These are phyloP conservation scores for Mycena albidolilacea DNA, from an alignment of 768 basidiomycete species.

Conservation along the genomic window DNA sequence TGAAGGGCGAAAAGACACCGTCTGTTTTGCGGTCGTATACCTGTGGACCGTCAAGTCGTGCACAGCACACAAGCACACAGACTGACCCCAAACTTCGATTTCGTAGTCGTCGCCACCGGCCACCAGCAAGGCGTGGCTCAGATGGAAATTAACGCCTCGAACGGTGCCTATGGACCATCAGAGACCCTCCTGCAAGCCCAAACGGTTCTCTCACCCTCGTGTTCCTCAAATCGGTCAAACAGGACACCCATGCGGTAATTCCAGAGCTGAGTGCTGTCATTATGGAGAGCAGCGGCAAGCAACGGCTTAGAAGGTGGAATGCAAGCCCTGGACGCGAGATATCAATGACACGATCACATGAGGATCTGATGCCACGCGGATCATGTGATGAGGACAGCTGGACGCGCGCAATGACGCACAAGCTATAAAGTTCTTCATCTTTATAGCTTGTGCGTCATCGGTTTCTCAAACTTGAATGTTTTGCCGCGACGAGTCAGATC, in stretches of 20 bases:
- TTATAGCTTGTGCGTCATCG: too few relatives aligned
- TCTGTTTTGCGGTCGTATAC: slow-evolving; percentile 89
- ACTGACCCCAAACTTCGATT: slow-evolving; percentile 98
- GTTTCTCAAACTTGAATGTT: too few relatives aligned
- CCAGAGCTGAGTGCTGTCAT: slow-evolving; percentile 98
- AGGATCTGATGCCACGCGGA: too few relatives aligned
- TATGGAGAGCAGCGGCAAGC: slow-evolving; percentile 96
- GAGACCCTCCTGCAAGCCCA: slow-evolving; percentile 32
- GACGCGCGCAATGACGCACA: too few relatives aligned
- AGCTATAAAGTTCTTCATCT: too few relatives aligned
- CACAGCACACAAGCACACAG: background rate
- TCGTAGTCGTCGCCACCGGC: slow-evolving; percentile 99
- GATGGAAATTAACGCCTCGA: slow-evolving; percentile 95
- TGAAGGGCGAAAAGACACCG: slow-evolving; percentile 93
- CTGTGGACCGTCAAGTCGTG: slow-evolving; percentile 55
- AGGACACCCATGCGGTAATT: slow-evolving; percentile 99
- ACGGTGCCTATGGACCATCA: slow-evolving; percentile 81
- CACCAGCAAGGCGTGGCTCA: slow-evolving; percentile 90
- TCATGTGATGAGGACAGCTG: too few relatives aligned
- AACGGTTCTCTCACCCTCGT: slow-evolving; percentile 80
- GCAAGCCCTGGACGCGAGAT: slow-evolving; percentile 75
- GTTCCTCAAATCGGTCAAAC: slow-evolving; percentile 98
- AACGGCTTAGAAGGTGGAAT: slow-evolving; percentile 95
- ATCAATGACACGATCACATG: slow-evolving; percentile 42
- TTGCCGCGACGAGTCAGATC: too few relatives aligned